Conservation (phyloP, 371 early-diverging fungal species). For the Mucor saturninus region DNA sequence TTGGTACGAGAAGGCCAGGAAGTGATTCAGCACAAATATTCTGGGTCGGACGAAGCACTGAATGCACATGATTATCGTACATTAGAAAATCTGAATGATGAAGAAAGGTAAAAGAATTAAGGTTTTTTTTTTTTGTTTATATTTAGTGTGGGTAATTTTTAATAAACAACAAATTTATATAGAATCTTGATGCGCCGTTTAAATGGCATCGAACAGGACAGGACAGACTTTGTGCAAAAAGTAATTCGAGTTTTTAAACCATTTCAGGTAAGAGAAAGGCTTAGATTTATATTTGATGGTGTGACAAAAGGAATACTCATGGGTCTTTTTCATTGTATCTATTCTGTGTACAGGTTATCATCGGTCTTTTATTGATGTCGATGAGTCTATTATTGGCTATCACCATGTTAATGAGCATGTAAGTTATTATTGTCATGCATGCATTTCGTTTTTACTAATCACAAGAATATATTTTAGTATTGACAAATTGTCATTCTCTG, state of each 20-base stretch:
- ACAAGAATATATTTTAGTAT: constrained; percentile 24
- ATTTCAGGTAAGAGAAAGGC: constrained; percentile 26
- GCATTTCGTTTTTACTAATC: constrained; percentile 9
- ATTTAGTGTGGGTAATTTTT: background rate
- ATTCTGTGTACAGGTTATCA: constrained; percentile 25
- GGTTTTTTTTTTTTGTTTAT: background rate
- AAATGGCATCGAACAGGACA: constrained; percentile 32
- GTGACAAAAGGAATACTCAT: too few relatives aligned
- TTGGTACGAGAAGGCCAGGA: constrained; percentile 41
- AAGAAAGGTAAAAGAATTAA: constrained; percentile 42
- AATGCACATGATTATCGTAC: constrained; percentile 41
- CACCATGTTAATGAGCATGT: constrained; percentile 39
- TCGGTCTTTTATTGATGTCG: constrained; percentile 36
- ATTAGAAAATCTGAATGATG: constrained; percentile 43
- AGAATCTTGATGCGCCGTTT: constrained; percentile 35
- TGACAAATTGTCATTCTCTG: constrained; percentile 59
- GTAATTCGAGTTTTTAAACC: constrained; percentile 27
- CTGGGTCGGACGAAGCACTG: constrained; percentile 26
- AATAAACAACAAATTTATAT: too few relatives aligned
- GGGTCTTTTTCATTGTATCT: background rate
- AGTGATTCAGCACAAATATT: constrained; percentile 33
- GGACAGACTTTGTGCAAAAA: constrained; percentile 17
- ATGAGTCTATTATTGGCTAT: background rate
- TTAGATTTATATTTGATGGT: too few relatives aligned
- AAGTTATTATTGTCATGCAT: constrained; percentile 55